phyloP scores from a whole-genome alignment of 192 early-diverging fungal genomes.

The Coemansia sp. region DNA sequence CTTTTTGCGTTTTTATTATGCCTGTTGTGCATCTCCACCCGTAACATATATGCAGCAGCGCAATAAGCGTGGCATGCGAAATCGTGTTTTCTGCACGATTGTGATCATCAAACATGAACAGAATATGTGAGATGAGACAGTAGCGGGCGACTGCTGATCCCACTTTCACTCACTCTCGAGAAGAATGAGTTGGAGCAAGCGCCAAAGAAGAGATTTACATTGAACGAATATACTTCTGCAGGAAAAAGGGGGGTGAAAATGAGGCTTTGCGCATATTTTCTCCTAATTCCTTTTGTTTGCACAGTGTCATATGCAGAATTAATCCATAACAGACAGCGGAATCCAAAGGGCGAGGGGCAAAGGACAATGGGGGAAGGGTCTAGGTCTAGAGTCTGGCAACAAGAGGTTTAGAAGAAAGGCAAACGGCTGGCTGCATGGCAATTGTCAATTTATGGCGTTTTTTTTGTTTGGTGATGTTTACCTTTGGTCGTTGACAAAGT shows the following conservation, averaged over 20 bases:
- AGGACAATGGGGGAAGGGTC: neutral
- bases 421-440: neutral
- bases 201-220: neutral
- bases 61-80: neutral
- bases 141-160: neutral
- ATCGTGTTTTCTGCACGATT: slow-evolving; percentile 5
- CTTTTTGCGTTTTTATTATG: neutral
- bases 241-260: neutral
- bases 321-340: neutral
- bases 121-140: neutral
- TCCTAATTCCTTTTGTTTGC: neutral
- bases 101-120: slow-evolving; percentile 10
- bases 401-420: neutral
- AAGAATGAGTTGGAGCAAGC: neutral
- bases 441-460: neutral
- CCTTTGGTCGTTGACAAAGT: slow-evolving; percentile 59
- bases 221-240: slow-evolving; percentile 2
- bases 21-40: neutral
- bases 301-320: neutral
- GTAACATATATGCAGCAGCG: neutral
- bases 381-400: neutral
- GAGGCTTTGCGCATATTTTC: slow-evolving; percentile 4
- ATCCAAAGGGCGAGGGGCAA: neutral
- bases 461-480: slow-evolving; percentile 14
- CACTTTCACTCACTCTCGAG: neutral